Percentiles rank a stretch among this genome's conserved stretches.
phyloP scores from a whole-genome alignment of 305 asterid species.

The Plantago coronopus region DNA sequence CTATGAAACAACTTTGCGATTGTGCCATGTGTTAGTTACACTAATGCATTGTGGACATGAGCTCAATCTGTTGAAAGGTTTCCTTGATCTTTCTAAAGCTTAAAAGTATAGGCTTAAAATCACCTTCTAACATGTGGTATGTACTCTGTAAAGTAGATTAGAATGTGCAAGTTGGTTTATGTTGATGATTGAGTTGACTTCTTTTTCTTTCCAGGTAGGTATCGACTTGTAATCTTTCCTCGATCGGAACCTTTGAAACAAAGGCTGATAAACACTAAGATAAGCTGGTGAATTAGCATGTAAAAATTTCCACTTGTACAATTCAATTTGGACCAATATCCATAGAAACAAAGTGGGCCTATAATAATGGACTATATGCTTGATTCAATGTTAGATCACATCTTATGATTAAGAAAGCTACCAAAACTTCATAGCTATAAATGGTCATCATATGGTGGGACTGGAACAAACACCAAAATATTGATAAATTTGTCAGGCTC shows the following conservation, averaged over 20 bases:
- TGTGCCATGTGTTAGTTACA: background rate
- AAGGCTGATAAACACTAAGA: background rate
- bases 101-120: background rate
- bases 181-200: slow-evolving; percentile 4
- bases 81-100: background rate
- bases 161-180: background rate
- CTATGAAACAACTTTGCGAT: background rate
- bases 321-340: background rate
- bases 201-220: too few species aligned
- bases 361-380: background rate
- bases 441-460: background rate
- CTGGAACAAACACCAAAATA: slow-evolving; percentile 1
- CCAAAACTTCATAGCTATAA: slow-evolving; percentile 7
- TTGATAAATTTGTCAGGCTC: background rate
- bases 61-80: background rate
- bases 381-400: background rate
- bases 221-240: too few species aligned
- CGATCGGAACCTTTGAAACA: too few species aligned
- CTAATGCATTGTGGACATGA: background rate
- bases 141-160: background rate
- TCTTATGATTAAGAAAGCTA: slow-evolving; percentile 2
- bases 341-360: slow-evolving; percentile 1
- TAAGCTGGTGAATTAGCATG: too few species aligned
- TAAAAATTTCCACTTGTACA: background rate
- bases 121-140: slow-evolving; percentile 6